Evolutionary conservation across 2,329 filamentous ascomycete genomes (phyloP).

Genomic region (Didymella keratinophila): DNA sequence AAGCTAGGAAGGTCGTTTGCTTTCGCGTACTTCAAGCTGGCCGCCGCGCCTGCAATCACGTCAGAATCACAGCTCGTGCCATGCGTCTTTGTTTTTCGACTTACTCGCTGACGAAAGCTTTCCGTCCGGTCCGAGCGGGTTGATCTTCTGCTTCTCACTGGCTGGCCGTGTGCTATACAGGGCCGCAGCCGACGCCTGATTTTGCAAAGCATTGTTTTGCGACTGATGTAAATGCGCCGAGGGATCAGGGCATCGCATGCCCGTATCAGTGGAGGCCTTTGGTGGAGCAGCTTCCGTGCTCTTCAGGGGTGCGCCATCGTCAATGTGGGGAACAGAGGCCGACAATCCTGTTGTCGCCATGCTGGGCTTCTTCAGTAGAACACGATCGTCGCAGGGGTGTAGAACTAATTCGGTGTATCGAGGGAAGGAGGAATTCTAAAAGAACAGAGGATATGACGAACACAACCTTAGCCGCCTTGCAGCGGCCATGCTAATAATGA

Average conservation of each 20-base stretch:
- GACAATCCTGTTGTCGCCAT: slow-evolving; percentile 42
- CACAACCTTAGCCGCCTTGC: slow-evolving; percentile 14
- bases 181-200: slow-evolving; percentile 67
- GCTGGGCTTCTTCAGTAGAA: slow-evolving; percentile 9
- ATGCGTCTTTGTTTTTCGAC: slow-evolving; percentile 29
- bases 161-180: slow-evolving; percentile 57
- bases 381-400: slow-evolving; percentile 18
- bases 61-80: slow-evolving; percentile 14
- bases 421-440: slow-evolving; percentile 9
- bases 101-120: slow-evolving; percentile 66
- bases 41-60: slow-evolving; percentile 61
- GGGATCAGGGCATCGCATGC: slow-evolving; percentile 52
- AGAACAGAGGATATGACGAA: slow-evolving; percentile 17
- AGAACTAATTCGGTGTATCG: neutral
- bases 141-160: slow-evolving; percentile 33
- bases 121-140: slow-evolving; percentile 60
- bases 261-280: slow-evolving; percentile 26
- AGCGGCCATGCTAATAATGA: slow-evolving; percentile 21
- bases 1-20: slow-evolving; percentile 77
- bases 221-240: slow-evolving; percentile 47
- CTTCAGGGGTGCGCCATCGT: slow-evolving; percentile 32
- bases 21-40: slow-evolving; percentile 74
- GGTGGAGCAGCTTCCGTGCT: slow-evolving; percentile 33
- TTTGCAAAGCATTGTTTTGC: slow-evolving; percentile 50
- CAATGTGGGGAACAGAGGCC: slow-evolving; percentile 32